Evolutionary conservation across 768 basidiomycete genomes (phyloP).

Genomic region (Chalciporus pseudorubinellus): DNA sequence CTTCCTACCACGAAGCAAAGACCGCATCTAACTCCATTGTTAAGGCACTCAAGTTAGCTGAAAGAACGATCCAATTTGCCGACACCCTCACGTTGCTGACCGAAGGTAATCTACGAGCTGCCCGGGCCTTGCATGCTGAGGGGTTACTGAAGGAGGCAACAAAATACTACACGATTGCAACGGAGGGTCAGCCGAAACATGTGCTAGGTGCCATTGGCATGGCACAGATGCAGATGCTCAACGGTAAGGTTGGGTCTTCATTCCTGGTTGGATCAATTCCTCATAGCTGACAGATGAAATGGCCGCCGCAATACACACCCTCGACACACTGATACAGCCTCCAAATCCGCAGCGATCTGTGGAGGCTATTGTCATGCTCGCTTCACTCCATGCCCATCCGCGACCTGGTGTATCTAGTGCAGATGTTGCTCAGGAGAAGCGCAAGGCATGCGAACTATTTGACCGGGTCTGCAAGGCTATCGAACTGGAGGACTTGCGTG

Average conservation of each 20-base stretch:
- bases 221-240: constrained; percentile 83
- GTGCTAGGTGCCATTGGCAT: constrained; percentile 79
- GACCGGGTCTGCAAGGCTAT: constrained; percentile 71
- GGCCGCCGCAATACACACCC: constrained; percentile 80
- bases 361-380: constrained; percentile 87
- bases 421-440: constrained; percentile 69
- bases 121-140: constrained; percentile 74
- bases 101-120: constrained; percentile 84
- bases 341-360: constrained; percentile 63
- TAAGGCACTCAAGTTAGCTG: constrained; percentile 88
- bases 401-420: constrained; percentile 75
- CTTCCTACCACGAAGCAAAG: neutral
- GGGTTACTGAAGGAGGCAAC: constrained; percentile 62
- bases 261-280: neutral
- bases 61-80: constrained; percentile 90
- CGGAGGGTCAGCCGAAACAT: constrained; percentile 69
- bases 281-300: constrained; percentile 60
- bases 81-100: constrained; percentile 83
- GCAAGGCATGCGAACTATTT: constrained; percentile 76
- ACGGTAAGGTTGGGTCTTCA: constrained; percentile 49
- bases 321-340: constrained; percentile 72
- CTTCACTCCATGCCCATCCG: constrained; percentile 80
- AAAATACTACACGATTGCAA: constrained; percentile 65
- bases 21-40: neutral
- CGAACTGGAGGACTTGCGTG: constrained; percentile 55